Conservation (phyloP, 1,284 basidiomycete species). For the Ceratobasidium papillatum region DNA sequence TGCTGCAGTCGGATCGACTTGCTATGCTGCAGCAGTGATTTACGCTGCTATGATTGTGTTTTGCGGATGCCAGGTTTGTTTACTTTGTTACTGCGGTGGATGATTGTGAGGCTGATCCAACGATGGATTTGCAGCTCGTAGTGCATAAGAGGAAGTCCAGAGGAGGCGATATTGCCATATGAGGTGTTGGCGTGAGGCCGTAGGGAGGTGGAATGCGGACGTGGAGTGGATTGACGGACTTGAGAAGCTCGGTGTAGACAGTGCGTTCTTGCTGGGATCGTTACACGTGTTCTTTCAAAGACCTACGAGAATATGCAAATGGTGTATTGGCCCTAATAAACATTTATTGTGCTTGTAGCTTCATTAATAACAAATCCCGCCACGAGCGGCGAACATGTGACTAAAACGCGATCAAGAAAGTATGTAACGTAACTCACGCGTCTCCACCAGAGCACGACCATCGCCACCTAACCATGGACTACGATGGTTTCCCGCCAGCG, state of each 20-base stretch:
- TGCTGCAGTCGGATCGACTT: conserved; percentile 54
- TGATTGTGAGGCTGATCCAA: background rate
- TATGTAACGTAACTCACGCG: conserved; percentile 35
- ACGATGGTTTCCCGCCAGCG: conserved; percentile 26
- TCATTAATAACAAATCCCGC: conserved; percentile 1
- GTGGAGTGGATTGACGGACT: background rate
- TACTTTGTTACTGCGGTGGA: background rate
- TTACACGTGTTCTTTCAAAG: background rate
- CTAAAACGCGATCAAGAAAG: background rate
- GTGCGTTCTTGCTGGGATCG: background rate
- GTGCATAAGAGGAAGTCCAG: conserved; percentile 26
- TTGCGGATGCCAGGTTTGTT: conserved; percentile 58
- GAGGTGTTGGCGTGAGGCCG: background rate
- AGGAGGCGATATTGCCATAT: conserved; percentile 31
- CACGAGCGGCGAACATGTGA: conserved; percentile 9
- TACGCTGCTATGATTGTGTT: conserved; percentile 59
- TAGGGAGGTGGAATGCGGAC: background rate
- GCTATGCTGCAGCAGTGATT: conserved; percentile 59
- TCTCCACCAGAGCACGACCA: conserved; percentile 12
- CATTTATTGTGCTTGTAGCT: no score
- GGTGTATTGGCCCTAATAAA: no score
- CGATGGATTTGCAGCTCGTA: background rate
- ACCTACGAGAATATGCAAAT: background rate
- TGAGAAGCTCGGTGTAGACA: conserved; percentile 11
- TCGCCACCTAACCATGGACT: conserved; percentile 8